phyloP scores from a whole-genome alignment of 176 grass and related monocot species.

The Avena insularis region DNA sequence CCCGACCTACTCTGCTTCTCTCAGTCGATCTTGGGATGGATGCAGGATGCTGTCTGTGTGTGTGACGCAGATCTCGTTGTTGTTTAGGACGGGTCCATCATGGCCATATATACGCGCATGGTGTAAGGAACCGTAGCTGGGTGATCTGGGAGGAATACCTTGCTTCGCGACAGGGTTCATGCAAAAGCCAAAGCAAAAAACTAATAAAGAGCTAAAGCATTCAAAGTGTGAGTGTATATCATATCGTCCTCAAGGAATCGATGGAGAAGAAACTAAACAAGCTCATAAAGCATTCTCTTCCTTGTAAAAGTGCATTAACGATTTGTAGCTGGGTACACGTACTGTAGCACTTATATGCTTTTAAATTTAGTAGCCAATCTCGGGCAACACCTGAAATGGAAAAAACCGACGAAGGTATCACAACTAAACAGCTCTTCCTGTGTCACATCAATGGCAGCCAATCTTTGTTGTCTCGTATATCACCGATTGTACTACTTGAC shows the following conservation, averaged over 20 bases:
- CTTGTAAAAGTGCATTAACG: not conserved
- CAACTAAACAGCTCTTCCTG: too few species aligned
- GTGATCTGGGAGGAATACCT: slow-evolving; percentile 35
- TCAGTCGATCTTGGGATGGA: not conserved
- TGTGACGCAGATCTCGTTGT: not conserved
- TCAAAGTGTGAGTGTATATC: slow-evolving; percentile 38
- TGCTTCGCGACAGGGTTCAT: slow-evolving; percentile 37
- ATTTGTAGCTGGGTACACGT: not conserved
- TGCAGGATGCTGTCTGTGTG: not conserved
- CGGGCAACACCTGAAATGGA: too few species aligned
- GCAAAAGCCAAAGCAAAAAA: slow-evolving; percentile 47
- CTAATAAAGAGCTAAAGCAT: slow-evolving; percentile 41
- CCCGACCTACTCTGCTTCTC: not conserved
- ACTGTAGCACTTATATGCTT: too few species aligned
- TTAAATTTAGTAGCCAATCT: too few species aligned
- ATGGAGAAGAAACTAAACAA: not conserved
- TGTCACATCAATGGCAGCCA: too few species aligned
- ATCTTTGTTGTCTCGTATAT: too few species aligned
- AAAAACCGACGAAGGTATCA: too few species aligned
- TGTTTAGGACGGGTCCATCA: not conserved
- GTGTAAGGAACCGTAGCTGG: not conserved
- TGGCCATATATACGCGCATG: slow-evolving; percentile 30
- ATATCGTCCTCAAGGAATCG: slow-evolving; percentile 26
- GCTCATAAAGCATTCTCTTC: not conserved
- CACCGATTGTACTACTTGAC: not conserved